Evolutionary conservation across 495 filamentous ascomycete species (phyloP), one percentile per base, ranked within the genome.

Genomic region (Talaromyces borbonicus): DNA sequence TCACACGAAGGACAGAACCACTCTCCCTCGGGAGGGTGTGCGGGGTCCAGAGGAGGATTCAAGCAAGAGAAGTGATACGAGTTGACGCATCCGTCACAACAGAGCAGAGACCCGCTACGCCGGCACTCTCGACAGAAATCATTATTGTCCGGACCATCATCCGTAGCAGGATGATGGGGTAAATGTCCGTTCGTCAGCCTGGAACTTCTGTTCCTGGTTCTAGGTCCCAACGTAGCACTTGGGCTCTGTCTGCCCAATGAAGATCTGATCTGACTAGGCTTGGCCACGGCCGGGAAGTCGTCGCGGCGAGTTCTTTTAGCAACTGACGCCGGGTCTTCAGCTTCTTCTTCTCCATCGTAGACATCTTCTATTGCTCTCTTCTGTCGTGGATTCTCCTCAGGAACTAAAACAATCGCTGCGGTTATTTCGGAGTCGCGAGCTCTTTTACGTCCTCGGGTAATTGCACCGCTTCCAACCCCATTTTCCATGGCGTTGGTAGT

Each of bases 1-100:
- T 70, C 62, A 62, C 90, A 97, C 42, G 72, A 72, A 51, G 82
- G 81, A 64, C 92, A 98, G 52, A 75, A 90, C 85, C 87, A 97
- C 50, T 86, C 79, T 16, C 79, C 81, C 26, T 84, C 75, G 31
- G 83, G 80, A 38, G 78, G 71, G 43, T 72, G 66, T 16, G 77
- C 70, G 35, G 75, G 67, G 39, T 78, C 70, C 51, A 89, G 64
- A 4, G 87, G 84, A 44, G 90, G 89, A 55, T 90, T 80, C 35
- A 88, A 68, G 59, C 92, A 98, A 35, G 69, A 68, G 56, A 88
- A 87, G 60, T 98, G 92, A 63, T 88, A 95, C 0, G 87, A 84
- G 36, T 83, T 78, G 14, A 76, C 73, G 67, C 92, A 98, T 38
- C 83, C 83, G 61, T 97, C 92, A 61, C 92, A 98, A 65, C 90